phyloP scores from a whole-genome alignment of 2,329 filamentous ascomycete genomes.

The Colletotrichum euphorbiae region DNA sequence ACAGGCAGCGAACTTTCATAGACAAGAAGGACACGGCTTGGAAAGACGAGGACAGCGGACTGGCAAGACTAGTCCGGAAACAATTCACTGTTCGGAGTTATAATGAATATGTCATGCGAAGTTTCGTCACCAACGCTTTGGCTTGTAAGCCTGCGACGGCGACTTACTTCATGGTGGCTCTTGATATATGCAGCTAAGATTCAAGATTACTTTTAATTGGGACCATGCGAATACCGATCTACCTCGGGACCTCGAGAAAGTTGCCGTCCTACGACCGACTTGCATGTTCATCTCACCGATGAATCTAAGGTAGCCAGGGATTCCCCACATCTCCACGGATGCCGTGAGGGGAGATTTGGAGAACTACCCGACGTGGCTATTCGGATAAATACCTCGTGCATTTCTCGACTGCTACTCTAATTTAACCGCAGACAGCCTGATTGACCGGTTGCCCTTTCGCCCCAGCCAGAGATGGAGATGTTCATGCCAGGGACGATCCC shows the following conservation, averaged over 20 bases:
- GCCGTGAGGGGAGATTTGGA: constrained; percentile 24
- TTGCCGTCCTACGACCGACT: neutral
- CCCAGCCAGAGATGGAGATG: constrained; percentile 27
- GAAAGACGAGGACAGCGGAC: too few species aligned
- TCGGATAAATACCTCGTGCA: constrained; percentile 35
- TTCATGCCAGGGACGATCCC: constrained; percentile 20
- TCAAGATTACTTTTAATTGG: too few species aligned
- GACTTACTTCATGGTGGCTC: too few species aligned
- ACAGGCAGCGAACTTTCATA: too few species aligned
- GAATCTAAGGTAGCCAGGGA: constrained; percentile 10
- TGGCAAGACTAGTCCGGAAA: too few species aligned
- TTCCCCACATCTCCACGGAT: constrained; percentile 34
- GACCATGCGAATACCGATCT: neutral
- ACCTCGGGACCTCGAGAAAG: neutral
- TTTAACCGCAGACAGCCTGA: constrained; percentile 40
- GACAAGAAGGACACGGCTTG: too few species aligned
- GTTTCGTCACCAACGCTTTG: too few species aligned
- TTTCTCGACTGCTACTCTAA: constrained; percentile 20
- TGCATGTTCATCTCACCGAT: neutral
- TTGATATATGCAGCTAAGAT: too few species aligned
- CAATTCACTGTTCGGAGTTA: too few species aligned
- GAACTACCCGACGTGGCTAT: constrained; percentile 36
- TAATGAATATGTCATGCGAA: too few species aligned
- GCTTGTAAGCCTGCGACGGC: too few species aligned
- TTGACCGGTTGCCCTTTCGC: constrained; percentile 26